Evolutionary conservation across 2,329 filamentous ascomycete species (phyloP).

Genomic region (Talaromyces sp.): DNA sequence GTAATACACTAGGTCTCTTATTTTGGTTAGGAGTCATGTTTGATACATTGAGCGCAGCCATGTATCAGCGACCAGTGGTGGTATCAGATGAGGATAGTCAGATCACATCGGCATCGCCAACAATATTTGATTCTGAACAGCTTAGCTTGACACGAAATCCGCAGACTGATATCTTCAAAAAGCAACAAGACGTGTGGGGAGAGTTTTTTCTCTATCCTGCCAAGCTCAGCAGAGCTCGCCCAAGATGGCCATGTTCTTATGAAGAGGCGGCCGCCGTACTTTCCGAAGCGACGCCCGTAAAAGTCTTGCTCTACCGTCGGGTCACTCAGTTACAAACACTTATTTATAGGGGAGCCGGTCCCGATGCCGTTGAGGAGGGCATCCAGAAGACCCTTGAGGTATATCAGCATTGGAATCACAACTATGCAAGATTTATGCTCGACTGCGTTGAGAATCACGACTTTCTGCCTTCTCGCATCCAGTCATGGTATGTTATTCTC

Average conservation of each 20-base stretch:
- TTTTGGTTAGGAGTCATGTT: slow-evolving; percentile 61
- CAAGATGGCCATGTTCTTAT: slow-evolving; percentile 55
- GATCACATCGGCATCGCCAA: slow-evolving; percentile 21
- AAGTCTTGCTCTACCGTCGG: slow-evolving; percentile 58
- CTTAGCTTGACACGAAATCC: slow-evolving; percentile 9
- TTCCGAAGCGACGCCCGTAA: slow-evolving; percentile 55
- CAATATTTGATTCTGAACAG: slow-evolving; percentile 16
- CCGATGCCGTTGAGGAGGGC: slow-evolving; percentile 47
- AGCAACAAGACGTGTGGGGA: slow-evolving; percentile 38
- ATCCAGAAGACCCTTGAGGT: slow-evolving; percentile 50
- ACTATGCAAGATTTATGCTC: slow-evolving; percentile 52
- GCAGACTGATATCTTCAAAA: slow-evolving; percentile 7
- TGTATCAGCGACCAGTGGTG: slow-evolving; percentile 48
- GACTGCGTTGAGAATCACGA: slow-evolving; percentile 53
- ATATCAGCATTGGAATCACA: slow-evolving; percentile 55
- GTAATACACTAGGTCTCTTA: slow-evolving; percentile 51
- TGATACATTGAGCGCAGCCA: slow-evolving; percentile 55
- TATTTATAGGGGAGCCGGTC: slow-evolving; percentile 40
- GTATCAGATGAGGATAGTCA: slow-evolving; percentile 49
- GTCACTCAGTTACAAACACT: slow-evolving; percentile 56
- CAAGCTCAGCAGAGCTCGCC: slow-evolving; percentile 20
- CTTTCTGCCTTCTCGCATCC: slow-evolving; percentile 51
- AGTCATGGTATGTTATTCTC: slow-evolving; percentile 60
- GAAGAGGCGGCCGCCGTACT: slow-evolving; percentile 51
- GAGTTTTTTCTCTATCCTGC: slow-evolving; percentile 31